Evolutionary conservation across 345 rosid genomes (phyloP).

Genomic region (Salix arbutifolia): DNA sequence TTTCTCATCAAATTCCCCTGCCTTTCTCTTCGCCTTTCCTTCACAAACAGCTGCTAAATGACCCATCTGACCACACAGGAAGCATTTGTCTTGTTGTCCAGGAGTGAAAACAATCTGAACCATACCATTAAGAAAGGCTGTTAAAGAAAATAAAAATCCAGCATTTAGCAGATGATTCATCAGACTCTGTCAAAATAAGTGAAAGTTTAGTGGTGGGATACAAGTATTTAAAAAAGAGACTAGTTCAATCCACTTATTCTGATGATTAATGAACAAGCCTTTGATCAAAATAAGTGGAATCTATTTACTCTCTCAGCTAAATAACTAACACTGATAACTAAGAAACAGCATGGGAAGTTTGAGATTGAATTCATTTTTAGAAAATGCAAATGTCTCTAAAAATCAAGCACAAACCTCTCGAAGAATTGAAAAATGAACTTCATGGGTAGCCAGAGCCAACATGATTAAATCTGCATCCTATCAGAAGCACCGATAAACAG

Average conservation of each 20-base stretch:
- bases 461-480: constrained; percentile 98
- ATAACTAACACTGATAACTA: not conserved
- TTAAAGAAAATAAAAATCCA: not conserved
- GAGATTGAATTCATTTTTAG: not conserved
- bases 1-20: constrained; percentile 94
- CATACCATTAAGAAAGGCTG: not conserved
- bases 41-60: constrained; percentile 83
- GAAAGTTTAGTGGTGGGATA: not conserved
- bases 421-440: constrained; percentile 88
- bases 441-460: constrained; percentile 96
- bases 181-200: not conserved
- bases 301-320: not conserved
- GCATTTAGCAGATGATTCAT: not conserved
- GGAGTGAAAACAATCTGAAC: constrained; percentile 68
- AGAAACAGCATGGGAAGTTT: not conserved
- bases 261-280: not conserved
- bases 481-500: constrained; percentile 19
- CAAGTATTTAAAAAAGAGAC: not conserved
- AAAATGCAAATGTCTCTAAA: not conserved
- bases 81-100: constrained; percentile 82
- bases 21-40: constrained; percentile 80
- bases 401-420: constrained; percentile 61
- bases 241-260: not conserved
- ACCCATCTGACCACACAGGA: constrained; percentile 92
- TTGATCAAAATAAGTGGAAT: not conserved